Evolutionary conservation across 345 rosid species (phyloP), one percentile per base, ranked within the genome.

Genomic region (Kandelia obovata): DNA sequence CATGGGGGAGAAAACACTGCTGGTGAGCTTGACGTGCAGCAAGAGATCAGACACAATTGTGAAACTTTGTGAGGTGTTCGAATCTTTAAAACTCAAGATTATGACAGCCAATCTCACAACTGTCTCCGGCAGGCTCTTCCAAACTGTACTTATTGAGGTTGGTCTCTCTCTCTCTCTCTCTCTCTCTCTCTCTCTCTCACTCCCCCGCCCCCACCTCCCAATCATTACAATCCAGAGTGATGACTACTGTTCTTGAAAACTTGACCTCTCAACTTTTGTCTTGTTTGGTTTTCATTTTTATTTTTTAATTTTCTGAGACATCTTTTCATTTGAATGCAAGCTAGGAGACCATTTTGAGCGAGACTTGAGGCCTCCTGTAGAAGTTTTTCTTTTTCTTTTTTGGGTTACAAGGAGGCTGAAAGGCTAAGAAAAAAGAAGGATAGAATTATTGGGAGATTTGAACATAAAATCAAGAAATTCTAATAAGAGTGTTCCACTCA

Each of bases 141-240:
- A 95, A 79, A 95, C 97, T 0, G 82, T 89, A 74, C 88, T 92
- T 70, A 65, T 95, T 37, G 89, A 95, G 97, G 99, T 92, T 64
- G 72, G 68, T 34, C 5, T 31, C 63, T 70, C 52, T 23, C 53
- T 63, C 34, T 5, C 1, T 47, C n/a, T n/a, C n/a, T n/a, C n/a
- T n/a, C n/a, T n/a, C n/a, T 63, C 34, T 5, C 28, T 53, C 63
- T 37, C 6, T 20, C 17, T n/a, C 0, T 15, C 27, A 58, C 11
- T 1, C 28, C 51, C 56, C 15, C 23, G 5, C 20, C 19, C 34
- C 0, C 26, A 9, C 16, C 59, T 6, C 58, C 5, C 26, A 8
- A 10, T 15, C 30, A 21, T 25, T 25, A 10, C 59, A 56, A 25
- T 20, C 6, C 25, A n/a, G 15, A 10, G 16, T 3, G 25, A 10